Evolutionary conservation across 1,284 basidiomycete genomes (phyloP).

Genomic region (Somion occarium): DNA sequence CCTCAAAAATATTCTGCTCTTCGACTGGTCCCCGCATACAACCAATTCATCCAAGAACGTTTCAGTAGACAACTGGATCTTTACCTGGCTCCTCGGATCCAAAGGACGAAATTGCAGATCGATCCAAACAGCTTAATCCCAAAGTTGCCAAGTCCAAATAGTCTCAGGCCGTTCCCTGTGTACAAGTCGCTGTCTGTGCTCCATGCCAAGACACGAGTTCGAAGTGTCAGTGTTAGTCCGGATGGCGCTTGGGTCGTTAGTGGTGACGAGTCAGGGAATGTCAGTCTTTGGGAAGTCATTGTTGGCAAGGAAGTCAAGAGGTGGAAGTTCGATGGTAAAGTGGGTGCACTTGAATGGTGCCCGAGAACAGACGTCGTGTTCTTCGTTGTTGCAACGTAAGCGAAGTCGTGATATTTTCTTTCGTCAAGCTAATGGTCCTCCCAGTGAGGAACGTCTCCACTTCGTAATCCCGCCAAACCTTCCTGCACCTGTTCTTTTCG

Average conservation of each 20-base stretch:
- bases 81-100: constrained; percentile 93
- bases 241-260: constrained; percentile 90
- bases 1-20: constrained; percentile 85
- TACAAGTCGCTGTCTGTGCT: constrained; percentile 73
- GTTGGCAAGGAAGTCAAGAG: constrained; percentile 87
- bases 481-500: constrained; percentile 48
- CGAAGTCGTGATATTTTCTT: constrained; percentile 17
- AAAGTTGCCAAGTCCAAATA: constrained; percentile 92
- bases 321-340: constrained; percentile 80
- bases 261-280: constrained; percentile 87
- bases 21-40: constrained; percentile 90
- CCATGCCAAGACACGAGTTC: constrained; percentile 69
- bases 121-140: constrained; percentile 91
- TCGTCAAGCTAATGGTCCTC: constrained; percentile 9
- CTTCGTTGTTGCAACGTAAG: constrained; percentile 81
- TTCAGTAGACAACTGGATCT: constrained; percentile 95
- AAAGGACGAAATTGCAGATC: constrained; percentile 83
- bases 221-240: constrained; percentile 81
- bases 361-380: constrained; percentile 82
- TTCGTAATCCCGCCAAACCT: constrained; percentile 82
- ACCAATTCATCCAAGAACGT: constrained; percentile 89
- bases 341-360: constrained; percentile 92
- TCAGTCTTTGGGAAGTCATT: constrained; percentile 92
- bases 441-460: constrained; percentile 75
- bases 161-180: constrained; percentile 92